These are phyloP conservation scores for Hanseniaspora thailandica DNA, from an alignment of 805 yeast species.

Conservation along the genomic window DNA sequence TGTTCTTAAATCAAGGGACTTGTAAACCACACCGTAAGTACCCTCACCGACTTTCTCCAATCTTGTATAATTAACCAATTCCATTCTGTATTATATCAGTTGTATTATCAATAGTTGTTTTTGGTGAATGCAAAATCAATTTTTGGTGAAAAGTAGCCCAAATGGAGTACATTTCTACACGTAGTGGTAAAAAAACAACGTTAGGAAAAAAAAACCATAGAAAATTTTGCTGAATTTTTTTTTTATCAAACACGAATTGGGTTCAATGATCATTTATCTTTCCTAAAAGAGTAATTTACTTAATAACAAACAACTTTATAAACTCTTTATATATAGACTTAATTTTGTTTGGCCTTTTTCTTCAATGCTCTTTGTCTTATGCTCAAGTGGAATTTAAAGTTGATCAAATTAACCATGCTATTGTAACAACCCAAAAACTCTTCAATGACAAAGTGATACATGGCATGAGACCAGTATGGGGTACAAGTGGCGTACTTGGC, in stretches of 20 bases:
- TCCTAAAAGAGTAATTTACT: not conserved
- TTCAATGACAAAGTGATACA: constrained; percentile 74
- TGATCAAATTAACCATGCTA: constrained; percentile 52
- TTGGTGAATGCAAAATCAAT: too few relatives aligned
- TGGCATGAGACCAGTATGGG: constrained; percentile 89
- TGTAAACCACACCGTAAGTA: constrained; percentile 96
- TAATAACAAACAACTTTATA: not conserved
- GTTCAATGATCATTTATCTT: not conserved
- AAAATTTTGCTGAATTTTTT: too few relatives aligned
- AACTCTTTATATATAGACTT: not conserved
- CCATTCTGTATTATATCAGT: constrained; percentile 41
- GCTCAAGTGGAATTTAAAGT: constrained; percentile 62
- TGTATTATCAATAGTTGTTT: too few relatives aligned
- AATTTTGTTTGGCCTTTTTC: constrained; percentile 35
- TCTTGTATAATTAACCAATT: constrained; percentile 81
- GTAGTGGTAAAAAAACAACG: too few relatives aligned
- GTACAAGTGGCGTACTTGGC: constrained; percentile 77
- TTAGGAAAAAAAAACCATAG: not conserved
- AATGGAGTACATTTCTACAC: too few relatives aligned
- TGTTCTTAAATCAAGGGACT: constrained; percentile 65
- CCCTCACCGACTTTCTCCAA: constrained; percentile 97
- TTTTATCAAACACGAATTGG: not conserved
- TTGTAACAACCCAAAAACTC: constrained; percentile 75
- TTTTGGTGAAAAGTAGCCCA: too few relatives aligned
- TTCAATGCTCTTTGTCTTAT: constrained; percentile 75